Evolutionary conservation across 805 yeast species (phyloP), one percentile per base, ranked within the genome.

Genomic region (Wickerhamiella dianesei): DNA sequence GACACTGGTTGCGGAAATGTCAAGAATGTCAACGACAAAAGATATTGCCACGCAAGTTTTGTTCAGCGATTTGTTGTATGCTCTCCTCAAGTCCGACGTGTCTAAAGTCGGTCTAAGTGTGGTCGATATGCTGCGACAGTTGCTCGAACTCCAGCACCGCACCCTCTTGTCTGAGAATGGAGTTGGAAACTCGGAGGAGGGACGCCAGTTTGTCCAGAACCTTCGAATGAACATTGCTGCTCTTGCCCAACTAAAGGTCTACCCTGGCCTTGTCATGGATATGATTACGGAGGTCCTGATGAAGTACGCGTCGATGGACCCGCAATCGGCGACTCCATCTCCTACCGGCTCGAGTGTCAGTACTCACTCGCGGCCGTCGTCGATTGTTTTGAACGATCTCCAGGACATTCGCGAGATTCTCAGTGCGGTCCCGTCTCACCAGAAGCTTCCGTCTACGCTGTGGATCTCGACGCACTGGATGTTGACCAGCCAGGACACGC

Each of bases 101-200:
- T 85, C 82, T 60, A 76, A 89, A 72, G 80, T 87, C 51, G 96
- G 96, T 0, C 67, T 92, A 41, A 82, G 95, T 9, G 82, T 87
- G 4, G 70, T 86, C 36, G 97, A 88, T 60, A 73, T 83, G 36
- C 70, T 82, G 59, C 76, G 79, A 50, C 76, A 55, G 1, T 54
- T 65, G 18, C 51, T 62, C 32, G 37, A 50, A 9, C 53, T 60
- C 21, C 65, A 62, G 51, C 61, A 60, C 35, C 49, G 53, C 17
- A 41, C 56, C 18, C 25, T 39, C 8, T 22, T 18, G 21, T 18
- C 37, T 57, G 29, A 45, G 22, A 9, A 20, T 36, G 18, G 48
- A 39, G 16, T 39, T 21, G 32, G 36, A 40, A n/a, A 6, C 32
- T 48, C 46, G 9, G 48, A 20, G 41, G 16, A 44, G 4, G 53